Base-by-base conservation (phyloP, 306 rosid genomes). In the Pyrus betulifolia region DNA sequence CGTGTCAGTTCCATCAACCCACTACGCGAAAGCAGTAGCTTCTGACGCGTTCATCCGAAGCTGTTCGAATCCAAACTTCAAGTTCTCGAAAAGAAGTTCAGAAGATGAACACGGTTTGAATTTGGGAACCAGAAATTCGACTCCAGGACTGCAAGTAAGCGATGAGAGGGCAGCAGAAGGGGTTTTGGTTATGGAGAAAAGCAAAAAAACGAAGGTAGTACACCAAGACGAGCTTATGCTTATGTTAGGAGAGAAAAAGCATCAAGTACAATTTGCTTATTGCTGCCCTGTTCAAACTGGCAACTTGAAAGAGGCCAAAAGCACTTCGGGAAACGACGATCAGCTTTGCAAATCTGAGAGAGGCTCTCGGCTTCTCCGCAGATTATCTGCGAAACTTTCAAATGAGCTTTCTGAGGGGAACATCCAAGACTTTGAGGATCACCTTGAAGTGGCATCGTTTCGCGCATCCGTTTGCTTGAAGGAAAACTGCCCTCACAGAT, bases 131-230 rank as follows among this genome's bases (percentile, higher is more conserved):
- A 52, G 21, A 71, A 81, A 70, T 68, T 62, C 64, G 25, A 51
- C 27, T 70, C 86, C 86, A 1, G 74, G 67, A 82, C 78, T 89
- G 78, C 85, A 83, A 81, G 91, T 89, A 63, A 82, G 61, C 30
- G 96, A 95, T 66, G 90, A 95, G 80, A 87, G 97, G 86, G 90
- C 84, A 74, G 86, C 72, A 13, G 89, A 87, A 80, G 98, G 95
- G 51, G 75, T 92, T 77, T 79, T 90, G 79, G 88, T 86, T 8
- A 51, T 85, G 86, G 96, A 89, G 73, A 84, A 81, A 42, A 84
- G 74, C 66, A 80, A 85, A 82, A 86, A 78, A 74, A 79, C 92
- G 52, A 89, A 85, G 85, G 67, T 88, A 55, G 71, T 90, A 40
- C 91, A 86, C 84, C 86, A 81, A 79, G 92, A 92, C 46, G 98